Evolutionary conservation across 2,329 filamentous ascomycete genomes (phyloP).

Genomic region (Aschersonia sp.): DNA sequence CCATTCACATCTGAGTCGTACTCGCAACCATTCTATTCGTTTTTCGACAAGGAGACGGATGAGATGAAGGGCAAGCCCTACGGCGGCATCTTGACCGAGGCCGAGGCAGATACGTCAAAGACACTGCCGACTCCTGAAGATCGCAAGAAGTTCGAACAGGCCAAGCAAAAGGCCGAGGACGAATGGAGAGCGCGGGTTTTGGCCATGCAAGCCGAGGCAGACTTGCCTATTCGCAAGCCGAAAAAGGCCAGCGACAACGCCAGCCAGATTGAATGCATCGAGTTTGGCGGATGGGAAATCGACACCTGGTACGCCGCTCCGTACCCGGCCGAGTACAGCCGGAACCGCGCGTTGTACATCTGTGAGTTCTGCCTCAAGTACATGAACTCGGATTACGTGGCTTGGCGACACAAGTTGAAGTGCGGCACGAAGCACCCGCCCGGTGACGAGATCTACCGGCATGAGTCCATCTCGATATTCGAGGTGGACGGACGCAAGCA

Average conservation of each 20-base stretch:
- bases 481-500: slow-evolving; percentile 96
- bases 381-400: slow-evolving; percentile 98
- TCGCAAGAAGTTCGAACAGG: slow-evolving; percentile 75
- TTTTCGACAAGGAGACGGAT: slow-evolving; percentile 78
- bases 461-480: slow-evolving; percentile 84
- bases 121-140: slow-evolving; percentile 73
- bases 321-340: slow-evolving; percentile 95
- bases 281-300: slow-evolving; percentile 94
- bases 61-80: slow-evolving; percentile 89
- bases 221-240: slow-evolving; percentile 46
- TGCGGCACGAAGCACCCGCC: slow-evolving; percentile 94
- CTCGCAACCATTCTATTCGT: slow-evolving; percentile 71
- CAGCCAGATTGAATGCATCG: slow-evolving; percentile 97
- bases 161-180: slow-evolving; percentile 81
- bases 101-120: slow-evolving; percentile 79
- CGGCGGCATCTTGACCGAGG: slow-evolving; percentile 79
- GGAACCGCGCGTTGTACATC: slow-evolving; percentile 93
- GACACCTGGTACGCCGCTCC: slow-evolving; percentile 98
- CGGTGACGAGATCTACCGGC: slow-evolving; percentile 92
- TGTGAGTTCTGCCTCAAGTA: slow-evolving; percentile 99
- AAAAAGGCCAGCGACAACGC: slow-evolving; percentile 73
- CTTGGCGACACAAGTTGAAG: slow-evolving; percentile 95
- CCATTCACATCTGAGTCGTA: slow-evolving; percentile 45
- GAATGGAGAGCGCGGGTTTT: slow-evolving; percentile 64
- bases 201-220: slow-evolving; percentile 47